Evolutionary conservation across 2,329 filamentous ascomycete species (phyloP).

Genomic region (Curvularia spicifera): DNA sequence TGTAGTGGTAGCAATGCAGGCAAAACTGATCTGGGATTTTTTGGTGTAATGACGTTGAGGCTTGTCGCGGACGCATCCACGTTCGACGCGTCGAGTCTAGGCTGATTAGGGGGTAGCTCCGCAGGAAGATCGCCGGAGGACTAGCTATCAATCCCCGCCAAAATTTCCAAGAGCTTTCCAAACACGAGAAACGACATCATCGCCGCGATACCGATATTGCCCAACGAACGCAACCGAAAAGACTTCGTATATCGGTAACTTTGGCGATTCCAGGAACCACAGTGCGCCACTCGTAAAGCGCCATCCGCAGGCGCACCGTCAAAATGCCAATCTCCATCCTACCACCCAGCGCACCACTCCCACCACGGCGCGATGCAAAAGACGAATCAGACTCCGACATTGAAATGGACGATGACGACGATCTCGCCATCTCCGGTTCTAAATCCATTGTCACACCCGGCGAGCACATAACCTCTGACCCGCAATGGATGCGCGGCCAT

Average conservation of each 20-base stretch:
- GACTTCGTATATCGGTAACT: neutral
- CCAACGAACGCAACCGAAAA: neutral
- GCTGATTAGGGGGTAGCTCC: conserved; percentile 14
- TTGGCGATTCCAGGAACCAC: neutral
- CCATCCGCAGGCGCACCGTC: conserved; percentile 4
- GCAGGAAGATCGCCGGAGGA: neutral
- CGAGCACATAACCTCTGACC: conserved; percentile 83
- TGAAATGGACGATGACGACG: conserved; percentile 56
- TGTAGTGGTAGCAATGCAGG: neutral
- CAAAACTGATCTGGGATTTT: neutral
- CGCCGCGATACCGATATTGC: conserved; percentile 1
- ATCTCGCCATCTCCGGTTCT: conserved; percentile 30
- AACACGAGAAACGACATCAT: conserved; percentile 6
- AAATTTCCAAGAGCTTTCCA: conserved; percentile 35
- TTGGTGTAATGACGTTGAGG: conserved; percentile 36
- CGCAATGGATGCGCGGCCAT: conserved; percentile 99
- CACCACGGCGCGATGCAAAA: conserved; percentile 40
- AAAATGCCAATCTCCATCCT: conserved; percentile 67
- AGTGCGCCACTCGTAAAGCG: neutral
- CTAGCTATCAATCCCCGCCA: conserved; percentile 31
- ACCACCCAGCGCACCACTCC: conserved; percentile 54
- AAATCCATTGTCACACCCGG: conserved; percentile 81
- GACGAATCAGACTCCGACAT: conserved; percentile 58
- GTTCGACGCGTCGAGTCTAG: conserved; percentile 21
- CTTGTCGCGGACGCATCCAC: conserved; percentile 17